Evolutionary conservation across 345 rosid species (phyloP).

Genomic region (Populus simonii): DNA sequence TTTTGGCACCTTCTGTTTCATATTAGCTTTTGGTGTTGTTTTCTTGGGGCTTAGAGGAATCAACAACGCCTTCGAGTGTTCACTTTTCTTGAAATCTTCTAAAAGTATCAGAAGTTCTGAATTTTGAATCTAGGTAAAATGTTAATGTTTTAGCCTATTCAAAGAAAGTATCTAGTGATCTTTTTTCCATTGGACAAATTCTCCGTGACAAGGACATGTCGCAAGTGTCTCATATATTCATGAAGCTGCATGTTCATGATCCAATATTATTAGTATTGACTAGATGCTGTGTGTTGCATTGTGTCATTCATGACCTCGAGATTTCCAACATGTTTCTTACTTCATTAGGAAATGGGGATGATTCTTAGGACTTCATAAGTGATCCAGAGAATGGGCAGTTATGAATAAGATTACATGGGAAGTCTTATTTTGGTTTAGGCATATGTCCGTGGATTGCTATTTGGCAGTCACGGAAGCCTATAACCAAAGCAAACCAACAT

Average conservation of each 20-base stretch:
- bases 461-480: neutral
- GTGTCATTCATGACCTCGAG: neutral
- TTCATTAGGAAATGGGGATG: neutral
- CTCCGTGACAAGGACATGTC: too few species aligned
- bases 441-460: neutral
- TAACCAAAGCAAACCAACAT: neutral
- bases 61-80: constrained; percentile 45
- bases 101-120: constrained; percentile 46
- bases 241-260: neutral
- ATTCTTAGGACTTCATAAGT: too few species aligned
- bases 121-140: constrained; percentile 14
- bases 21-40: constrained; percentile 11
- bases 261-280: neutral
- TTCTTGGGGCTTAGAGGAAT: constrained; percentile 48
- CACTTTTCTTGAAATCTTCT: constrained; percentile 31
- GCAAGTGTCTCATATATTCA: neutral
- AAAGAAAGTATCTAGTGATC: neutral
- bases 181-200: too few species aligned
- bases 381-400: neutral
- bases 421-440: neutral
- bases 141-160: neutral
- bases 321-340: neutral
- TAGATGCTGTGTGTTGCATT: neutral
- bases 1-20: constrained; percentile 2
- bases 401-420: neutral